These are phyloP conservation scores for Dictyostelium firmibasis DNA, from an alignment of 78 protist species.

Conservation along the genomic window DNA sequence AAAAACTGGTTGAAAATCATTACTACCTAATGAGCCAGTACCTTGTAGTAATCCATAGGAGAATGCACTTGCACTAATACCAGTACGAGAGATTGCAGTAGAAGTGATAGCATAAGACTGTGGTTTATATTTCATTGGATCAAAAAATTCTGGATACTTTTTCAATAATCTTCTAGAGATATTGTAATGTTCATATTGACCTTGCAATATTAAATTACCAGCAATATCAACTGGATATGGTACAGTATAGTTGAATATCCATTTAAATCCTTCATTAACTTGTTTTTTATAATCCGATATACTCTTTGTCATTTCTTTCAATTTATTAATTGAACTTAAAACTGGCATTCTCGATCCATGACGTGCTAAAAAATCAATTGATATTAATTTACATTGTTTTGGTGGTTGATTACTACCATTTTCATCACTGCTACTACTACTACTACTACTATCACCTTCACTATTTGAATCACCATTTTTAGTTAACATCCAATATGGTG, in stretches of 20 bases:
- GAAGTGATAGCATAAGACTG: not conserved
- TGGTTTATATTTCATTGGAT: conserved; percentile 13
- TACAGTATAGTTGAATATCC: conserved; percentile 59
- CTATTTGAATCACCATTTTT: not conserved
- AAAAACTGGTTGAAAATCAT: conserved; percentile 26
- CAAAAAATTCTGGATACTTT: conserved; percentile 11
- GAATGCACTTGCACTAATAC: conserved; percentile 44
- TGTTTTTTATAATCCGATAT: not conserved
- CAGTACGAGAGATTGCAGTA: conserved; percentile 7
- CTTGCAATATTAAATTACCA: conserved; percentile 32
- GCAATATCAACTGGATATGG: conserved; percentile 24
- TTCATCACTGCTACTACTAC: not conserved
- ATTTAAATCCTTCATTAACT: not conserved
- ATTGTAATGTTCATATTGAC: conserved; percentile 56
- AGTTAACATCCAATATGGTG: conserved; percentile 51
- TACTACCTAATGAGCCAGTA: not conserved
- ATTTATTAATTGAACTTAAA: not conserved
- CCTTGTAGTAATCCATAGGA: conserved; percentile 33
- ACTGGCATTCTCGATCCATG: conserved; percentile 58
- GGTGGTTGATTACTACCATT: not conserved
- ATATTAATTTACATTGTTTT: not conserved
- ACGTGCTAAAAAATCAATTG: conserved; percentile 37
- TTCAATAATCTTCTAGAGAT: conserved; percentile 15
- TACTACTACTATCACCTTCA: not conserved
- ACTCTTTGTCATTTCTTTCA: not conserved